Percentiles rank a stretch among this genome's conserved stretches.
Conservation (phyloP, 768 basidiomycete species). For the Amanita thiersii region DNA sequence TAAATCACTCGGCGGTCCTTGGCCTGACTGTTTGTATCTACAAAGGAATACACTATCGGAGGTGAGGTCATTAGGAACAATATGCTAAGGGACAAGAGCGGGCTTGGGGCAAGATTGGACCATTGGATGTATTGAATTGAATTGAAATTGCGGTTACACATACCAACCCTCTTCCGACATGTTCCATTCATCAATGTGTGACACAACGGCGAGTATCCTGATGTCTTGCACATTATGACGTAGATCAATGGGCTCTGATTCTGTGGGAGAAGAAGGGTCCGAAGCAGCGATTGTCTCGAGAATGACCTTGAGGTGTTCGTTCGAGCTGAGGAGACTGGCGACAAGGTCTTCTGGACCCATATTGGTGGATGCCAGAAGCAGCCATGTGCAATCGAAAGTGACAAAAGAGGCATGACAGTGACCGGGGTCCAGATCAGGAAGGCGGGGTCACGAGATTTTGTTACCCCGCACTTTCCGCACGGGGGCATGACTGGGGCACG, state of each 20-base stretch:
- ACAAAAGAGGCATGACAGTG: neutral
- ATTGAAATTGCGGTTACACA: no score
- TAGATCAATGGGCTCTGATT: neutral
- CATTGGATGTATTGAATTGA: no score
- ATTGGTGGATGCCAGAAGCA: neutral
- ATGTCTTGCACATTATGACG: conserved; percentile 1
- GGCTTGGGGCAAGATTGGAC: no score
- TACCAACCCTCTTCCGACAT: conserved; percentile 9
- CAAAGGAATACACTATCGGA: conserved; percentile 39
- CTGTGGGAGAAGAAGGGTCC: neutral
- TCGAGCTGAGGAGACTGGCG: conserved; percentile 7
- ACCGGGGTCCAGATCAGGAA: conserved; percentile 2
- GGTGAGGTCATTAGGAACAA: neutral
- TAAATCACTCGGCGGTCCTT: conserved; percentile 23
- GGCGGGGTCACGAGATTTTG: neutral
- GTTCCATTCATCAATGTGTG: conserved; percentile 7
- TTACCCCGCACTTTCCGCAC: conserved; percentile 6
- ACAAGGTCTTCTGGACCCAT: conserved; percentile 5
- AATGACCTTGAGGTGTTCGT: conserved; percentile 5
- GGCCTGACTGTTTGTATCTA: conserved; percentile 23
- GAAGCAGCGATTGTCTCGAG: conserved; percentile 2
- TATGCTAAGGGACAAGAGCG: neutral
- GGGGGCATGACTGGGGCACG: no score
- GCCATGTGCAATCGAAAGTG: neutral
- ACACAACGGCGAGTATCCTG: conserved; percentile 5